phyloP scores from a whole-genome alignment of 2,329 filamentous ascomycete genomes.

The Neopestalotiopsis sp. region DNA sequence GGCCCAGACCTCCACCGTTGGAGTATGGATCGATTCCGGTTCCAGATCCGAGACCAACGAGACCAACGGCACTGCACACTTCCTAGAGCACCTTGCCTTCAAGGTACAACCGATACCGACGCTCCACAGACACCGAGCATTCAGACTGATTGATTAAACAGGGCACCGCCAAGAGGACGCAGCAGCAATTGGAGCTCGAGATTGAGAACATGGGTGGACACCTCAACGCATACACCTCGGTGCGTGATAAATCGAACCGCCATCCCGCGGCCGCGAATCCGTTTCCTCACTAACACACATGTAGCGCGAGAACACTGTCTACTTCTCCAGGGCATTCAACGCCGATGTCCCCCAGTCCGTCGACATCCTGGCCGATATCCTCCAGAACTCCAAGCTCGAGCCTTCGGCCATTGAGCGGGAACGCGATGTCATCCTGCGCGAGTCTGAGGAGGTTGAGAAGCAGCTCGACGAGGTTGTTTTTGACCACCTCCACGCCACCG shows the following conservation, averaged over 20 bases:
- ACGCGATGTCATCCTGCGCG: conserved; percentile 96
- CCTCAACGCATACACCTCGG: conserved; percentile 99
- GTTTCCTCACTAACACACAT: conserved; percentile 21
- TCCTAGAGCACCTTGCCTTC: conserved; percentile 99
- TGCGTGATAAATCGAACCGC: conserved; percentile 53
- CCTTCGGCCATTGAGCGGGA: conserved; percentile 91
- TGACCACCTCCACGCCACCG: conserved; percentile 97
- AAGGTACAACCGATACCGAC: conserved; percentile 68
- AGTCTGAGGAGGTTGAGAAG: conserved; percentile 99
- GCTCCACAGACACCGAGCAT: conserved; percentile 16
- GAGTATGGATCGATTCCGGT: conserved; percentile 99
- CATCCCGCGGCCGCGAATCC: not conserved
- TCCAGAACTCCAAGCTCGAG: conserved; percentile 99
- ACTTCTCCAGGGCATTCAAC: conserved; percentile 99
- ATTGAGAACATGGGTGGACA: conserved; percentile 99
- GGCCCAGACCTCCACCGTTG: conserved; percentile 97
- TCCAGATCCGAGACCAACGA: conserved; percentile 97
- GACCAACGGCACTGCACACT: conserved; percentile 99
- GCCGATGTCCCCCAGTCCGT: conserved; percentile 94
- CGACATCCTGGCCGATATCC: conserved; percentile 98
- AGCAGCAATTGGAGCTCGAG: conserved; percentile 98
- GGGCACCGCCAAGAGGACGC: conserved; percentile 93
- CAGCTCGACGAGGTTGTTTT: conserved; percentile 99
- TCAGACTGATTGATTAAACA: conserved; percentile 41
- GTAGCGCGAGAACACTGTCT: conserved; percentile 98